phyloP scores from a whole-genome alignment of 768 basidiomycete genomes.

The Leccinum fibrillosum region DNA sequence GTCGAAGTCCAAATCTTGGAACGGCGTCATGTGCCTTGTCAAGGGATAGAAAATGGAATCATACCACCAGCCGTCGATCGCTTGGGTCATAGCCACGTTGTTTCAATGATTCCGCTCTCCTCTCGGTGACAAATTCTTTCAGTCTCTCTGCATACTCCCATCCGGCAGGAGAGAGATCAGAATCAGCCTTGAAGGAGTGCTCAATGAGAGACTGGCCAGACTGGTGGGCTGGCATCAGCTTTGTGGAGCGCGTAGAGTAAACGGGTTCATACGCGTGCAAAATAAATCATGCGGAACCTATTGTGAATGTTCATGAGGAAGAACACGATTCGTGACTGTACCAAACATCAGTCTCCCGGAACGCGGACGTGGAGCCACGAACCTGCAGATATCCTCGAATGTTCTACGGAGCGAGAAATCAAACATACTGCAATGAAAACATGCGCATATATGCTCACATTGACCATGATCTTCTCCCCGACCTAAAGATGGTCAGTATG shows the following conservation, averaged over 20 bases:
- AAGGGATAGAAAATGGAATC: slow-evolving; percentile 20
- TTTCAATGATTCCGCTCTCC: slow-evolving; percentile 73
- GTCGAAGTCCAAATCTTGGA: slow-evolving; percentile 95
- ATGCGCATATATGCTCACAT: slow-evolving; percentile 47
- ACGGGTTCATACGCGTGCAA: slow-evolving; percentile 70
- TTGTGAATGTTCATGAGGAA: slow-evolving; percentile 99
- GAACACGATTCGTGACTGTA: slow-evolving; percentile 90
- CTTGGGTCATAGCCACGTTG: slow-evolving; percentile 62
- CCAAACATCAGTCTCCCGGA: slow-evolving; percentile 1
- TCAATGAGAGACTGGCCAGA: slow-evolving; percentile 98
- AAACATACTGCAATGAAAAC: background rate
- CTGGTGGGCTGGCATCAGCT: slow-evolving; percentile 37
- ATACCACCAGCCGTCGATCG: slow-evolving; percentile 64
- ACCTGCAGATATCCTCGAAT: slow-evolving; percentile 89
- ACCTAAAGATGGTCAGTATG: slow-evolving; percentile 47
- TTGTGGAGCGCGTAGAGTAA: background rate
- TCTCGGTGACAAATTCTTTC: slow-evolving; percentile 85
- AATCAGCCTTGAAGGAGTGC: slow-evolving; percentile 98
- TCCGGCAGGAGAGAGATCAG: slow-evolving; percentile 90
- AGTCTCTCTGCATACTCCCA: slow-evolving; percentile 93
- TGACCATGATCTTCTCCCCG: slow-evolving; percentile 94
- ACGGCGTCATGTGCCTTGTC: background rate
- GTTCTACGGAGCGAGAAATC: slow-evolving; percentile 42
- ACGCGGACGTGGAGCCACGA: slow-evolving; percentile 8
- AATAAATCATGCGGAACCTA: slow-evolving; percentile 88